Evolutionary conservation across 768 basidiomycete species (phyloP).

Genomic region (Saitozyma podzolica): DNA sequence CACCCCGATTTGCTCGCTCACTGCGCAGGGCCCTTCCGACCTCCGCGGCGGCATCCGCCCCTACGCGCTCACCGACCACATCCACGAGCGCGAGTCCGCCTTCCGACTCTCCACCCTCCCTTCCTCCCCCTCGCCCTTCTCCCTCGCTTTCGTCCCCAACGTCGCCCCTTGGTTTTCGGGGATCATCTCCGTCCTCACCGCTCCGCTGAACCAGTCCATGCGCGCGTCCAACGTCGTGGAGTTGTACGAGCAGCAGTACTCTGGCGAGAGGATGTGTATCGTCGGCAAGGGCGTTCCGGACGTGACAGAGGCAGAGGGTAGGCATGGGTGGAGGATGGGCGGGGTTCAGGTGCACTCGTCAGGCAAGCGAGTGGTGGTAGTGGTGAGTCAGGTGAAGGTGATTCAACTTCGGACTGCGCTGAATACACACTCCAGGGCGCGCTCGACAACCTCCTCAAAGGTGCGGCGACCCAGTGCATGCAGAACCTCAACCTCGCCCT

Average conservation of each 20-base stretch:
- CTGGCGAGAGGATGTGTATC: conserved; percentile 68
- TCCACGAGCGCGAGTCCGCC: conserved; percentile 95
- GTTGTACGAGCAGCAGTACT: conserved; percentile 77
- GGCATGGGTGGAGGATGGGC: conserved; percentile 87
- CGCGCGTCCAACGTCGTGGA: conserved; percentile 69
- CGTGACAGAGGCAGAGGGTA: conserved; percentile 71
- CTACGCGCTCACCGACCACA: conserved; percentile 92
- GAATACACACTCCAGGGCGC: conserved; percentile 64
- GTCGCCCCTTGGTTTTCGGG: conserved; percentile 97
- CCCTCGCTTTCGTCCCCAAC: conserved; percentile 79
- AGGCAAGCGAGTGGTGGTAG: conserved; percentile 89
- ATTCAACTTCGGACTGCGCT: not conserved
- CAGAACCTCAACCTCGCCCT: conserved; percentile 92
- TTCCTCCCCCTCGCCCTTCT: conserved; percentile 48
- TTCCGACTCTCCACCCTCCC: conserved; percentile 69
- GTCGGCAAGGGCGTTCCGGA: conserved; percentile 70
- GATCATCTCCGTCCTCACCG: conserved; percentile 81
- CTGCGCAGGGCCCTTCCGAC: conserved; percentile 60
- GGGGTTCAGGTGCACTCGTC: conserved; percentile 90
- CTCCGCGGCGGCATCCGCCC: conserved; percentile 75
- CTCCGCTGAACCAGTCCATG: conserved; percentile 70
- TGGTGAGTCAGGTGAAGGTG: conserved; percentile 59
- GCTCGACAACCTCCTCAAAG: conserved; percentile 93
- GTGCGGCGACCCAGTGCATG: conserved; percentile 97
- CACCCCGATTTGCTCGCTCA: no score